Conservation (phyloP, 164 flowering plant species). For the Umbilicus rupestris region DNA sequence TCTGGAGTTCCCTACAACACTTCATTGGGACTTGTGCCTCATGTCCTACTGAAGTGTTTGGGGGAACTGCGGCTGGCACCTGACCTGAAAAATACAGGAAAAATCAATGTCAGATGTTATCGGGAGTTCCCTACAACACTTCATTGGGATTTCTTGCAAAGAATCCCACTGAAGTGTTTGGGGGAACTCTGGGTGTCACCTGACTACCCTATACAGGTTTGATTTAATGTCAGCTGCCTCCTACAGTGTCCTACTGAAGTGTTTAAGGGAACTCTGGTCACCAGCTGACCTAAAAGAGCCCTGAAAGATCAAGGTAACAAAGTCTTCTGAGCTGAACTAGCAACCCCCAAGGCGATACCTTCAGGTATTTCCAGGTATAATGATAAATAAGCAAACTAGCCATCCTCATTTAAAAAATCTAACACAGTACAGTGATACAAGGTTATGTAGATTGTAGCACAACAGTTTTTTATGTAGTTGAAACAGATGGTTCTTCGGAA, state of each 20-base stretch:
- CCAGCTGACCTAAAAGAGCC: not conserved
- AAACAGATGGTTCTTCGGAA: too few species aligned
- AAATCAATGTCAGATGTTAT: not conserved
- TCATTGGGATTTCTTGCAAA: not conserved
- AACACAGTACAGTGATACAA: not conserved
- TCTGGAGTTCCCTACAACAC: slow-evolving; percentile 4
- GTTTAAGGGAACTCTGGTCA: not conserved
- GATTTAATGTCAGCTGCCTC: not conserved
- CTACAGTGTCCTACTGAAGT: not conserved
- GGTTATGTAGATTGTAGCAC: not conserved
- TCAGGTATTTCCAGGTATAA: too few species aligned
- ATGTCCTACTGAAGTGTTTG: slow-evolving; percentile 7
- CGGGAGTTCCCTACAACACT: slow-evolving; percentile 1
- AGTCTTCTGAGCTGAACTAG: too few species aligned
- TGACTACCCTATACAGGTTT: not conserved
- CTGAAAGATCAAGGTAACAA: too few species aligned
- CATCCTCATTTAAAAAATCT: not conserved
- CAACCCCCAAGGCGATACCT: too few species aligned
- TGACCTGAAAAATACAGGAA: not conserved
- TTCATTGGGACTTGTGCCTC: not conserved
- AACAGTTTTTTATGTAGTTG: too few species aligned
- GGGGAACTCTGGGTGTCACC: not conserved
- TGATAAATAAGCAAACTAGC: not conserved
- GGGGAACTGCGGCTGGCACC: slow-evolving; percentile 3
- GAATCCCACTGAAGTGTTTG: not conserved